A percentile compares a stretch with the other conserved stretches of the same genome.
Evolutionary conservation across 2,329 filamentous ascomycete genomes (phyloP).

Genomic region (Ceratocystis alfenasii): DNA sequence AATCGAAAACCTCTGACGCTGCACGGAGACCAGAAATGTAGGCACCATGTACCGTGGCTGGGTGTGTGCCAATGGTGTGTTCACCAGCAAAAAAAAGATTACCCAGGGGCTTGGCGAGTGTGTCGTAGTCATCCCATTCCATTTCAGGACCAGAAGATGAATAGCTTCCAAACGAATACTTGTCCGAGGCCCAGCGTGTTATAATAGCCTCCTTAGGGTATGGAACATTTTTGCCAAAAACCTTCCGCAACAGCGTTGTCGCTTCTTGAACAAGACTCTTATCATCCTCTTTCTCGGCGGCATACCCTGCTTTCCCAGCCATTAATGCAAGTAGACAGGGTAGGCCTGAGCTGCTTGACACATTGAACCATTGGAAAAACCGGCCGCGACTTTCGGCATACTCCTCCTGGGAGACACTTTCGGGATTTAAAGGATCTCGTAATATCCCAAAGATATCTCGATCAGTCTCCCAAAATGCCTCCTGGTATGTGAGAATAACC

Average conservation of each 20-base stretch:
- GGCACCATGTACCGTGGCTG: constrained; percentile 91
- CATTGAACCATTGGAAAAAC: constrained; percentile 98
- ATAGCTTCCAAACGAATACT: constrained; percentile 87
- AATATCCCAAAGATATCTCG: constrained; percentile 91
- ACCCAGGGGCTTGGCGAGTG: constrained; percentile 72
- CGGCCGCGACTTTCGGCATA: constrained; percentile 72
- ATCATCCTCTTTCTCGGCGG: constrained; percentile 68
- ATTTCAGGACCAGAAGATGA: constrained; percentile 83
- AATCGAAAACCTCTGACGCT: constrained; percentile 72
- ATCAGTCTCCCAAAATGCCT: constrained; percentile 79
- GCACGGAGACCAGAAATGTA: constrained; percentile 87
- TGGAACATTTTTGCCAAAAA: constrained; percentile 62
- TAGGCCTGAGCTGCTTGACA: constrained; percentile 75
- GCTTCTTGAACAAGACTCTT: constrained; percentile 69
- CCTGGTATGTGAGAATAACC: constrained; percentile 77
- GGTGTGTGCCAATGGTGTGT: constrained; percentile 89
- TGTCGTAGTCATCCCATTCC: constrained; percentile 76
- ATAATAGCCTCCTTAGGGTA: constrained; percentile 75
- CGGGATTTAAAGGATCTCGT: constrained; percentile 60
- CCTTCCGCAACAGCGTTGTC: constrained; percentile 60
- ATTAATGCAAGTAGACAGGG: constrained; percentile 84
- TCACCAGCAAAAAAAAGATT: constrained; percentile 93
- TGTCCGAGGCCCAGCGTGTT: constrained; percentile 83
- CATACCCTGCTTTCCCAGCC: constrained; percentile 86
- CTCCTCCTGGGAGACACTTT: constrained; percentile 36